Conservation (phyloP, 2,329 filamentous ascomycete species). For the Xylariaceae sp. region DNA sequence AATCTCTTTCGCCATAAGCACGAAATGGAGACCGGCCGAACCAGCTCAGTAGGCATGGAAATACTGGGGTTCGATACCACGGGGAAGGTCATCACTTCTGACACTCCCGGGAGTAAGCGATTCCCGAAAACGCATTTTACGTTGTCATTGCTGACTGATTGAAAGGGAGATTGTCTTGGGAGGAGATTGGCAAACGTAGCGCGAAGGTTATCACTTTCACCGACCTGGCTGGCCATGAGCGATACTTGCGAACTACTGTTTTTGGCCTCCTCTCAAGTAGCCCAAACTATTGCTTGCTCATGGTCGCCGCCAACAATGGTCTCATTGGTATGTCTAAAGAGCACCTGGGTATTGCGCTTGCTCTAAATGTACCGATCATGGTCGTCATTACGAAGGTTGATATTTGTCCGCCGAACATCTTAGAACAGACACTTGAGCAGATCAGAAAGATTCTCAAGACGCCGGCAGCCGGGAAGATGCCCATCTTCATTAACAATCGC, state of each 20-base stretch:
- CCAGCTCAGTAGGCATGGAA: constrained; percentile 96
- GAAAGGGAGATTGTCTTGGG: constrained; percentile 73
- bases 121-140: too few relatives aligned
- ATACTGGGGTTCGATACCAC: constrained; percentile 94
- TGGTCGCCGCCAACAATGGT: constrained; percentile 98
- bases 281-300: constrained; percentile 94
- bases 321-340: constrained; percentile 98
- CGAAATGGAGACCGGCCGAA: constrained; percentile 91
- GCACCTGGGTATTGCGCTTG: constrained; percentile 89
- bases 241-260: constrained; percentile 91
- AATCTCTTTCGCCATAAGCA: constrained; percentile 98
- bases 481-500: constrained; percentile 86
- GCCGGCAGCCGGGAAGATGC: constrained; percentile 89
- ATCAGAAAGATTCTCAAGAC: constrained; percentile 91
- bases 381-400: constrained; percentile 98
- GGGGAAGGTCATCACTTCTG: constrained; percentile 77
- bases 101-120: constrained; percentile 71
- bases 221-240: constrained; percentile 91
- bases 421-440: constrained; percentile 89
- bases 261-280: constrained; percentile 92
- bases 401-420: constrained; percentile 92
- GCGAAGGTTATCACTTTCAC: constrained; percentile 97
- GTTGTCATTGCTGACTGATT: constrained; percentile 9
- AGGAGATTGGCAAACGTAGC: constrained; percentile 91
- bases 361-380: constrained; percentile 95